Evolutionary conservation across 179 eudicot genomes (phyloP).

Genomic region (Vitellaria paradoxa): DNA sequence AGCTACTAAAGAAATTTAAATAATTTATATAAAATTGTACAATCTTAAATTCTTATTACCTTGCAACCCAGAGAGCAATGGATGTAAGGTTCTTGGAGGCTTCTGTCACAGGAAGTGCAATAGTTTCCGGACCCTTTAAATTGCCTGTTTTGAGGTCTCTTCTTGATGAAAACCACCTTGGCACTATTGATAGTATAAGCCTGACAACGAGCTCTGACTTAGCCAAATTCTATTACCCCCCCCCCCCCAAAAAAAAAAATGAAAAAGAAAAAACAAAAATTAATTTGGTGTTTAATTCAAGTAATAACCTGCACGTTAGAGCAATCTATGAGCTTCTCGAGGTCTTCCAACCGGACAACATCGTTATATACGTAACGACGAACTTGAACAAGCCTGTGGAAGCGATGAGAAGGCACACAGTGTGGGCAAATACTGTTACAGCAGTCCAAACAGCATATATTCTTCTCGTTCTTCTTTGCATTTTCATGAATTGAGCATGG

Average conservation of each 20-base stretch:
- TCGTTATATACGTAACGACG: conserved; percentile 93
- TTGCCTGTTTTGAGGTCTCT: conserved; percentile 78
- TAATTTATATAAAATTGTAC: no score
- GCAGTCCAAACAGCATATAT: conserved; percentile 85
- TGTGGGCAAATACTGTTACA: conserved; percentile 94
- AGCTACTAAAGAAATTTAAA: no score
- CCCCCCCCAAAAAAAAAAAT: neutral
- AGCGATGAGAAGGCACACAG: conserved; percentile 76
- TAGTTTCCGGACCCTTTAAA: conserved; percentile 89
- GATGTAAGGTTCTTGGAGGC: conserved; percentile 89
- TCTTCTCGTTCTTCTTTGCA: conserved; percentile 93
- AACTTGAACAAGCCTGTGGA: conserved; percentile 82
- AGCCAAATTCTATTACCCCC: neutral
- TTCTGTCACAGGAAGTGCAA: conserved; percentile 94
- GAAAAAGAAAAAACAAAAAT: neutral
- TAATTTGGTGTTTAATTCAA: neutral
- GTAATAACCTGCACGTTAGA: conserved; percentile 73
- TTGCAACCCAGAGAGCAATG: conserved; percentile 98
- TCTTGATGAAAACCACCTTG: conserved; percentile 80
- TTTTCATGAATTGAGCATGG: conserved; percentile 68
- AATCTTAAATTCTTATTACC: conserved; percentile 32
- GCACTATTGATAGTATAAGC: conserved; percentile 91
- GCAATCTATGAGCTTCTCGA: conserved; percentile 88
- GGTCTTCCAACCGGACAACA: conserved; percentile 84
- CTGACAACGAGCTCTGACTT: conserved; percentile 22